These are phyloP conservation scores for Hymenoscyphus occultus DNA, from an alignment of 2,329 filamentous ascomycete genomes.

Conservation along the genomic window DNA sequence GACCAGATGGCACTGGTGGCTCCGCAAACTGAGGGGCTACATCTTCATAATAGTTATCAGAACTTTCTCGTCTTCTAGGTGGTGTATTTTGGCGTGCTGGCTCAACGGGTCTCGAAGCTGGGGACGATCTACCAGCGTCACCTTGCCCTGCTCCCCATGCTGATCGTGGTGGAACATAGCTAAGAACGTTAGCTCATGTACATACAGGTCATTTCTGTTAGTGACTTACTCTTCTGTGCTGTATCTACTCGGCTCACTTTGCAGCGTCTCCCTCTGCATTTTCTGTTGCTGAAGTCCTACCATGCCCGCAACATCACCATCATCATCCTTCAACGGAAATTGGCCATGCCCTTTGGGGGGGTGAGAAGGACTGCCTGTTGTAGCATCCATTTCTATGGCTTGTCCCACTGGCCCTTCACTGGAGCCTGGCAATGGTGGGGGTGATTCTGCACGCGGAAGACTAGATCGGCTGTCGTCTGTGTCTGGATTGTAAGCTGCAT, in stretches of 20 bases:
- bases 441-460: constrained; percentile 60
- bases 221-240: constrained; percentile 68
- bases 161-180: constrained; percentile 54
- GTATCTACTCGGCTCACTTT: constrained; percentile 70
- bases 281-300: constrained; percentile 49
- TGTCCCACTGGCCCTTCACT: constrained; percentile 51
- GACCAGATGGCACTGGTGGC: constrained; percentile 30
- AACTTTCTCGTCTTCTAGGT: constrained; percentile 27
- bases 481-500: constrained; percentile 31
- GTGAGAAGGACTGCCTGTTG: constrained; percentile 50
- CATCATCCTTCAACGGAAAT: constrained; percentile 57
- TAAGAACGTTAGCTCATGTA: constrained; percentile 24
- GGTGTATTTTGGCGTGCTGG: constrained; percentile 39
- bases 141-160: constrained; percentile 51
- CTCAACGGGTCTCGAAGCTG: constrained; percentile 32
- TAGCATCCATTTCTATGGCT: constrained; percentile 77
- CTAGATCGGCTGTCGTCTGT: constrained; percentile 30
- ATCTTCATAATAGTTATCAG: constrained; percentile 79
- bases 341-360: constrained; percentile 44
- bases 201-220: constrained; percentile 8
- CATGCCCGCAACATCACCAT: constrained; percentile 72
- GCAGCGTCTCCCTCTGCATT: constrained; percentile 46
- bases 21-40: constrained; percentile 82
- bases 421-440: constrained; percentile 55
- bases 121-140: constrained; percentile 45